Evolutionary conservation across 805 yeast species (phyloP), one percentile per base, ranked within the genome.

Genomic region (Monosporozyma solicola): DNA sequence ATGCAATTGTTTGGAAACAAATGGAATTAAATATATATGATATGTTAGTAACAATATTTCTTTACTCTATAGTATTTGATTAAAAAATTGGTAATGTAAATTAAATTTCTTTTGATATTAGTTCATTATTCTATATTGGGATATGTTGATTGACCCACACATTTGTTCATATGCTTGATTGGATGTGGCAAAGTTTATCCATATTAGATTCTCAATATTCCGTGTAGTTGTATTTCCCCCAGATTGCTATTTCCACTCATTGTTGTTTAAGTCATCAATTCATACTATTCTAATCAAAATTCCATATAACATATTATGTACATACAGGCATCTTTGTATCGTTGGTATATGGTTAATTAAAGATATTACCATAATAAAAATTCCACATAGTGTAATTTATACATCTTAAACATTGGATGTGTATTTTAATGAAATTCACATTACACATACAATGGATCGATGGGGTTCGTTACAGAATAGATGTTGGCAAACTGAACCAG

Each of bases 291-390:
- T 11, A 24, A n/a, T 43, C 27, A 22, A 45, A 45, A 16, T 8
- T 43, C 46, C 29, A 29, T 45, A 29, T 45, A 29, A 29, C 46
- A 46, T 15, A 33, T 22, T 22, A 24, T 25, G 43, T 47, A 47
- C 49, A 47, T 47, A 47, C 49, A 22, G 49, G 49, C 49, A 47
- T 47, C 41, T 22, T 47, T 47, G 43, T 33, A 47, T 47, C 32
- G 41, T 47, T 47, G 27, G 41, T 47, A 20, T 47, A 47, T 47
- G 32, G 24, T 47, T n/a, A 16, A 15, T 25, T 35, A 24, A 27
- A 24, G 25, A 13, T 11, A 24, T 5, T 16, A 39, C 25, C 10
- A 43, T 8, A 24, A 24, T 43, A 5, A 43, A 41, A 41, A 41
- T 20, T 20, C 20, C 27, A 41, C 39, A 41, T 41, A 41, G 44